phyloP scores from a whole-genome alignment of 805 yeast genomes.

The Kodamaea hsintzibuensis region DNA sequence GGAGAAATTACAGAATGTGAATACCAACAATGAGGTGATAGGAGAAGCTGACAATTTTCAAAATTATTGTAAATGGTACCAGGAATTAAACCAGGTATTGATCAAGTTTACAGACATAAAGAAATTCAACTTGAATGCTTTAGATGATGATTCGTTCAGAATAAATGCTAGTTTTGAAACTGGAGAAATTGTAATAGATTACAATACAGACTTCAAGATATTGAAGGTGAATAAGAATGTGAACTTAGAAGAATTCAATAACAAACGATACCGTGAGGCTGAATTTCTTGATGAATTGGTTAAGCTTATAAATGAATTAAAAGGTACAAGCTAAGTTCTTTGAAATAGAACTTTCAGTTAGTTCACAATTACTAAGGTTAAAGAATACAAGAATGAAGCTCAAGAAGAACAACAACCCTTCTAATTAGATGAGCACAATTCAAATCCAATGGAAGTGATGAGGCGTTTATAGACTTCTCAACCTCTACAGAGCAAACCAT shows the following conservation, averaged over 20 bases:
- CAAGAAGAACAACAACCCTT: no score
- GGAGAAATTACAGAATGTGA: not conserved
- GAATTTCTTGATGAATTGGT: slow-evolving; percentile 7
- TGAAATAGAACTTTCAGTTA: no score
- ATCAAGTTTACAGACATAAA: slow-evolving; percentile 12
- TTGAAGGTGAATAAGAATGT: not conserved
- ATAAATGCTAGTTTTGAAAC: not conserved
- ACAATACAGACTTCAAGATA: not conserved
- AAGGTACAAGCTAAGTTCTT: no score
- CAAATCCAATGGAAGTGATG: no score
- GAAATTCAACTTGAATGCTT: slow-evolving; percentile 5
- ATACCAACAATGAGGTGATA: not conserved
- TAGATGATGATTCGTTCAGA: not conserved
- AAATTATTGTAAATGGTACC: slow-evolving; percentile 23
- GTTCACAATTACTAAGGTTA: no score
- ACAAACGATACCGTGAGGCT: not conserved
- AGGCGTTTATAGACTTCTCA: no score
- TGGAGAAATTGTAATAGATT: not conserved
- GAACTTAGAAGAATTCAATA: not conserved
- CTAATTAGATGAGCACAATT: no score
- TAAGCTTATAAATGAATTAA: not conserved
- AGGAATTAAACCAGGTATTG: slow-evolving; percentile 23
- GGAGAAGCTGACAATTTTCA: slow-evolving; percentile 13
- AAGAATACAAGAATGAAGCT: no score
- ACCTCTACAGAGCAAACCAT: no score